Evolutionary conservation across 257 asterid species (phyloP).

Genomic region (Ligustrum vulgare): DNA sequence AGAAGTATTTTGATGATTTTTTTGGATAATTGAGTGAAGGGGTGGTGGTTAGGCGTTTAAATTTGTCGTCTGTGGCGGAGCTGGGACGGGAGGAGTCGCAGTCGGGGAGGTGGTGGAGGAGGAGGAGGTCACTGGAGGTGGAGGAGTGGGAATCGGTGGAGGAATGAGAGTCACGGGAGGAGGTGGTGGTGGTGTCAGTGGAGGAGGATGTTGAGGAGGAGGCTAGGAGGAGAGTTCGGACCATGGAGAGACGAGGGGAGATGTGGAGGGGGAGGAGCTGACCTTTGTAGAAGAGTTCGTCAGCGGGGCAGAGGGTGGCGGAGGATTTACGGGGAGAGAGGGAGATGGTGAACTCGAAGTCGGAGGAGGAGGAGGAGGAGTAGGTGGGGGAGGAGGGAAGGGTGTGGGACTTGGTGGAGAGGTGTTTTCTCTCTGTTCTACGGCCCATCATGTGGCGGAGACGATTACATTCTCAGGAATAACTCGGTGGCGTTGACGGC

Average conservation of each 20-base stretch:
- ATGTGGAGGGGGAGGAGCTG: slow-evolving; percentile 87
- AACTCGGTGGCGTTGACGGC: slow-evolving; percentile 10
- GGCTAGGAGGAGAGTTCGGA: slow-evolving; percentile 66
- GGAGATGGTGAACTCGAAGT: slow-evolving; percentile 79
- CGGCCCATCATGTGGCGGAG: slow-evolving; percentile 46
- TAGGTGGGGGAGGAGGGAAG: slow-evolving; percentile 89
- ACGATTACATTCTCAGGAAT: slow-evolving; percentile 26
- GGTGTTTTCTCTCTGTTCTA: slow-evolving; percentile 31
- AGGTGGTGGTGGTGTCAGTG: slow-evolving; percentile 75
- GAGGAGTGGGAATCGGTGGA: slow-evolving; percentile 59
- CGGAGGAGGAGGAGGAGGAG: slow-evolving; percentile 73
- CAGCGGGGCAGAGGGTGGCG: slow-evolving; percentile 75
- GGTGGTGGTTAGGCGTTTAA: slow-evolving; percentile 44
- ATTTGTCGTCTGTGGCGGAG: slow-evolving; percentile 65
- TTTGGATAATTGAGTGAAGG: slow-evolving; percentile 13
- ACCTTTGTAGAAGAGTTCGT: slow-evolving; percentile 93
- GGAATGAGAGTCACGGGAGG: slow-evolving; percentile 62
- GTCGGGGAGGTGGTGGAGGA: slow-evolving; percentile 40
- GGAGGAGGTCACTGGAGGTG: slow-evolving; percentile 36
- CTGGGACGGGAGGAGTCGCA: slow-evolving; percentile 75
- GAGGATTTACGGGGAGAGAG: slow-evolving; percentile 64
- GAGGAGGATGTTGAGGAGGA: slow-evolving; percentile 76
- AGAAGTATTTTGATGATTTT: slow-evolving; percentile 53
- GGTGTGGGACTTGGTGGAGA: slow-evolving; percentile 59
- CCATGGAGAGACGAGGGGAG: slow-evolving; percentile 82